Conservation (phyloP, 495 filamentous ascomycete species). For the Pyrenula aspistea region DNA sequence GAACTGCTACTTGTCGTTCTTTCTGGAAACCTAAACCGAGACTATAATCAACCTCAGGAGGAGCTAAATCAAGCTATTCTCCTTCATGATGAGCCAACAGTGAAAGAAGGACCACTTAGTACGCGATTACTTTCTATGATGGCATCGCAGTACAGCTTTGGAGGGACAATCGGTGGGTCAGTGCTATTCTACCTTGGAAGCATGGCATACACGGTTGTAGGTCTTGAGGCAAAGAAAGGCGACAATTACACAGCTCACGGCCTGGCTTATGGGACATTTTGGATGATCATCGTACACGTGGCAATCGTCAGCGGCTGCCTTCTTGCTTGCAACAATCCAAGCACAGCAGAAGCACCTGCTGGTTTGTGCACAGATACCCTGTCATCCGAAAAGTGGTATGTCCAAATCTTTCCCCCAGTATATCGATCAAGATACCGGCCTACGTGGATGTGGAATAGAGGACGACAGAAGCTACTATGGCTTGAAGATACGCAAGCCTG, state of each 20-base stretch:
- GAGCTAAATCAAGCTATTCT: background rate
- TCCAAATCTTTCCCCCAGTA: constrained; percentile 1
- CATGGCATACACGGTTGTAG: constrained; percentile 27
- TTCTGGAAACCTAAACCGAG: background rate
- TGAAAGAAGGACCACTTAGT: background rate
- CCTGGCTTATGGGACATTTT: constrained; percentile 35
- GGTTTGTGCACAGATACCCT: background rate
- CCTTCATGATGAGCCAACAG: background rate
- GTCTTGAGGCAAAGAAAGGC: constrained; percentile 18
- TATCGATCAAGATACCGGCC: constrained; percentile 15
- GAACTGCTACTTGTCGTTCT: background rate
- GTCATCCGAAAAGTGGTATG: background rate
- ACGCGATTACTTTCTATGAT: constrained; percentile 5
- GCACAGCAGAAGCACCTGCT: constrained; percentile 6
- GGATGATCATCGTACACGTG: constrained; percentile 11
- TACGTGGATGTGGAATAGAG: constrained; percentile 17
- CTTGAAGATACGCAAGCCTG: constrained; percentile 6
- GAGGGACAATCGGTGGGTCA: constrained; percentile 31
- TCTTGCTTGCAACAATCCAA: constrained; percentile 13
- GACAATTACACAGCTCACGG: constrained; percentile 29
- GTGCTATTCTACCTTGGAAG: constrained; percentile 33
- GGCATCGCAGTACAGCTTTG: constrained; percentile 18
- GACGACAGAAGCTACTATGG: constrained; percentile 12
- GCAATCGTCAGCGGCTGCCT: constrained; percentile 12
- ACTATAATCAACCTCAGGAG: background rate